Evolutionary conservation across 768 basidiomycete species (phyloP).

Genomic region (Tylopilus rubrobrunneus): DNA sequence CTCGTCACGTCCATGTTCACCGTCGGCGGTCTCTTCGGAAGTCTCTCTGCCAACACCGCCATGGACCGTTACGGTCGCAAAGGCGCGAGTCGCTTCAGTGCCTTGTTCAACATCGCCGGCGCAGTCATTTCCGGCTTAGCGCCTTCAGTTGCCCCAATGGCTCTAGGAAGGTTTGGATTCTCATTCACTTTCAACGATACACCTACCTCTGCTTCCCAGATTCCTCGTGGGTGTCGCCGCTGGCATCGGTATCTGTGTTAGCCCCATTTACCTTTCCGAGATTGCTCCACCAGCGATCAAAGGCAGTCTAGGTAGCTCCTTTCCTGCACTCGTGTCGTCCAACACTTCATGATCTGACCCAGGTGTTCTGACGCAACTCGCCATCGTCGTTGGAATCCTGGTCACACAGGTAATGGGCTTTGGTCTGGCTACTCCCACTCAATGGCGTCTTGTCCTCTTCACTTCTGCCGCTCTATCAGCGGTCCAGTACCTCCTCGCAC

Average conservation of each 20-base stretch:
- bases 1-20: conserved; percentile 84
- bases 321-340: neutral
- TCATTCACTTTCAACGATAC: neutral
- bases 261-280: conserved; percentile 82
- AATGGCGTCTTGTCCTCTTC: conserved; percentile 71
- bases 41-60: conserved; percentile 58
- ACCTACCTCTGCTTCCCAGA: conserved; percentile 31
- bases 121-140: conserved; percentile 65
- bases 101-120: conserved; percentile 54
- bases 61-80: conserved; percentile 74
- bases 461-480: conserved; percentile 55
- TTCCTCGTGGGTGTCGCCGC: conserved; percentile 67
- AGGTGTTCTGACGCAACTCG: conserved; percentile 81
- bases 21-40: conserved; percentile 80
- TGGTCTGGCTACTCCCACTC: conserved; percentile 56
- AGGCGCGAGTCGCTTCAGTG: conserved; percentile 58
- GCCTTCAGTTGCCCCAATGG: conserved; percentile 49
- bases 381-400: conserved; percentile 84
- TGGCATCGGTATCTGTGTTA: conserved; percentile 72
- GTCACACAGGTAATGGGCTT: conserved; percentile 79
- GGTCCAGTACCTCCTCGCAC: conserved; percentile 52
- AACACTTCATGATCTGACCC: neutral
- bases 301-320: conserved; percentile 60
- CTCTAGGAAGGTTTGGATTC: conserved; percentile 59
- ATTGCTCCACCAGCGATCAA: conserved; percentile 75